phyloP scores from a whole-genome alignment of 2,329 filamentous ascomycete species.

The Myriangium duriaei region DNA sequence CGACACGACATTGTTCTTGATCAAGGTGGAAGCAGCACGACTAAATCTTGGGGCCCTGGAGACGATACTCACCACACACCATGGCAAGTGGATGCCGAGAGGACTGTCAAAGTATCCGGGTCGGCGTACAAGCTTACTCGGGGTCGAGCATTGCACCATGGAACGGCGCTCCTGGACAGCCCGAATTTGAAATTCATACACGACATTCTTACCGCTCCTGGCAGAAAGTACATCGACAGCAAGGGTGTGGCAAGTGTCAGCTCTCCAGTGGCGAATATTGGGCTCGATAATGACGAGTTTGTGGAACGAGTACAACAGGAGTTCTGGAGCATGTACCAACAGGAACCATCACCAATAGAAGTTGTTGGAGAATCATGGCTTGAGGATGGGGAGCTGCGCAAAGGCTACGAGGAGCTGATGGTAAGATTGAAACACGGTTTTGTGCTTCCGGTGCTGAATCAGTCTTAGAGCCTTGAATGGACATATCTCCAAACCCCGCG shows the following conservation, averaged over 20 bases:
- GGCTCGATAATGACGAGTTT: slow-evolving; percentile 38
- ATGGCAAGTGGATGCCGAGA: slow-evolving; percentile 25
- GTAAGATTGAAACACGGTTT: slow-evolving; percentile 30
- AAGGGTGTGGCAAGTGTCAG: slow-evolving; percentile 86
- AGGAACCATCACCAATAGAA: not conserved
- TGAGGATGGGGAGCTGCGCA: slow-evolving; percentile 41
- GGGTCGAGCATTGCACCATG: slow-evolving; percentile 74
- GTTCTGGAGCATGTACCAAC: slow-evolving; percentile 56
- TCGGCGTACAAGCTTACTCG: slow-evolving; percentile 90
- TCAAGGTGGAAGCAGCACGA: slow-evolving; percentile 22
- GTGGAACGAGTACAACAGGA: slow-evolving; percentile 35
- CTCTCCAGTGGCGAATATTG: slow-evolving; percentile 70
- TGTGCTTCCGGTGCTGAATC: slow-evolving; percentile 21
- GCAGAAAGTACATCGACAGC: slow-evolving; percentile 61
- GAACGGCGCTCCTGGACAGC: slow-evolving; percentile 72
- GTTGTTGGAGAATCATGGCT: slow-evolving; percentile 42
- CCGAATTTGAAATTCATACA: slow-evolving; percentile 61
- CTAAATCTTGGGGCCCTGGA: slow-evolving; percentile 8
- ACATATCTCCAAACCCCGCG: slow-evolving; percentile 76
- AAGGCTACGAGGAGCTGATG: slow-evolving; percentile 51
- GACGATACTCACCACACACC: slow-evolving; percentile 33
- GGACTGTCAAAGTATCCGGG: slow-evolving; percentile 66
- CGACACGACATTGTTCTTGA: slow-evolving; percentile 86
- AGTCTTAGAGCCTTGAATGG: slow-evolving; percentile 51
- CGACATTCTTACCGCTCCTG: slow-evolving; percentile 63